Conservation (phyloP, 306 rosid species). For the Astragalus membranaceus region DNA sequence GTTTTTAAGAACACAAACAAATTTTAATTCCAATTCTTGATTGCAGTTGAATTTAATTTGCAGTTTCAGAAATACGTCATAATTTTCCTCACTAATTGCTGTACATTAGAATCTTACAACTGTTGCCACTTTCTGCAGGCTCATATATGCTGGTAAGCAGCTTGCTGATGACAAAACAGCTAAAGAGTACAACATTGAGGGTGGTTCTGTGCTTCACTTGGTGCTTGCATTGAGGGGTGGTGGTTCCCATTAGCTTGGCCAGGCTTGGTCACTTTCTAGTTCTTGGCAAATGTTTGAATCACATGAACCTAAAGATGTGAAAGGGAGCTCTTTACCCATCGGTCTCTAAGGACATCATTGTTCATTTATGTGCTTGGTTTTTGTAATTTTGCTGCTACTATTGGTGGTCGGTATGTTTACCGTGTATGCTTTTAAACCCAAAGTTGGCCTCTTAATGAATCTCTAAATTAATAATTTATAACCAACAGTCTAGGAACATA, state of each 20-base stretch:
- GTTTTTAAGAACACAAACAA: not conserved
- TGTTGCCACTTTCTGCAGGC: constrained; percentile 45
- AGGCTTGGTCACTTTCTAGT: constrained; percentile 15
- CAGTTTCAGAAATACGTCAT: not conserved
- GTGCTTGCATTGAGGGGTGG: constrained; percentile 96
- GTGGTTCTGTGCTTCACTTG: constrained; percentile 94
- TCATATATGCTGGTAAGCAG: constrained; percentile 96
- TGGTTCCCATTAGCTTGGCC: constrained; percentile 34
- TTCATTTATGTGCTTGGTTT: constrained; percentile 11
- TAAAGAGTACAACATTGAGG: constrained; percentile 94
- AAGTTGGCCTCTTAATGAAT: constrained; percentile 8
- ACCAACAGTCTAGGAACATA: not conserved
- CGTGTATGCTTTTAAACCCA: constrained; percentile 22
- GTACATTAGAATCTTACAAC: not conserved
- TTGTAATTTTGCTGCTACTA: not conserved
- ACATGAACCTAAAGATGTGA: constrained; percentile 25
- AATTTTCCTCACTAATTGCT: not conserved
- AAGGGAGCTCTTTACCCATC: constrained; percentile 13
- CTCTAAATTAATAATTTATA: not conserved
- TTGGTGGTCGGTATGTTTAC: constrained; percentile 8
- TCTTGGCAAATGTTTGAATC: constrained; percentile 25
- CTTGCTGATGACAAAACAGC: constrained; percentile 98
- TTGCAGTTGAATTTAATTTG: not conserved
- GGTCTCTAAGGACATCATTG: constrained; percentile 14
- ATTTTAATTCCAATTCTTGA: not conserved